A percentile compares a stretch with the other conserved stretches of the same genome.
These are phyloP conservation scores for Pezicula neosporulosa DNA, from an alignment of 2,329 filamentous ascomycete genomes.

Conservation along the genomic window DNA sequence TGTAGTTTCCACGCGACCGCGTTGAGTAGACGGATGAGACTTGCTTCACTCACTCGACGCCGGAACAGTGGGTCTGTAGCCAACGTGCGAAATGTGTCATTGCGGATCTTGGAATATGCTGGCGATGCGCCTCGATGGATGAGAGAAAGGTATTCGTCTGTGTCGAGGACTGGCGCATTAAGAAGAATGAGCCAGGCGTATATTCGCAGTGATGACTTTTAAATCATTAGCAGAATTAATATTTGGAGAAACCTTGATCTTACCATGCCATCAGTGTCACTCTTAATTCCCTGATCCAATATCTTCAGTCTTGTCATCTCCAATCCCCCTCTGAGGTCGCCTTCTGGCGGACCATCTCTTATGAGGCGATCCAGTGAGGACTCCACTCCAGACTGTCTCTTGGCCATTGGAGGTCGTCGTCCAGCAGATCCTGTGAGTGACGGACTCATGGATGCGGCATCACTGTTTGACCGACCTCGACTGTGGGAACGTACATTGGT, in stretches of 20 bases:
- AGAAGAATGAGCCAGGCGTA: conserved; percentile 96
- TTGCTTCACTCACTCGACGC: conserved; percentile 91
- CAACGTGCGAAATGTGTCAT: conserved; percentile 95
- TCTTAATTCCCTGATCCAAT: conserved; percentile 71
- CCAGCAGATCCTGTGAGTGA: conserved; percentile 34
- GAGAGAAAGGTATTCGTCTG: conserved; percentile 83
- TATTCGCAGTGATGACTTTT: conserved; percentile 83
- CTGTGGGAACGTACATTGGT: conserved; percentile 28
- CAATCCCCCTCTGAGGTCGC: conserved; percentile 63
- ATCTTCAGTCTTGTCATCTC: conserved; percentile 72
- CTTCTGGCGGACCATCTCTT: conserved; percentile 73
- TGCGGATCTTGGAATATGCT: conserved; percentile 94
- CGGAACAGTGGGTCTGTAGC: conserved; percentile 97
- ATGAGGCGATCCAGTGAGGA: conserved; percentile 72
- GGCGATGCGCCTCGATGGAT: conserved; percentile 92
- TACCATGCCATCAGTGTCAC: conserved; percentile 80
- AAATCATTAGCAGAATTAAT: conserved; percentile 11
- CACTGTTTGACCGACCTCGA: conserved; percentile 69
- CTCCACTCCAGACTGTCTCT: conserved; percentile 47
- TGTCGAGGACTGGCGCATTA: conserved; percentile 78
- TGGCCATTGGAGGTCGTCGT: conserved; percentile 41
- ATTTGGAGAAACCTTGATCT: conserved; percentile 20
- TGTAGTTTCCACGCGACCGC: conserved; percentile 92
- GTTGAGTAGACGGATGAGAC: conserved; percentile 89
- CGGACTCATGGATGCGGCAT: conserved; percentile 49